Evolutionary conservation across 1,284 basidiomycete genomes (phyloP), one percentile per base, ranked within the genome.

Genomic region (Fomitopsis schrenkii): DNA sequence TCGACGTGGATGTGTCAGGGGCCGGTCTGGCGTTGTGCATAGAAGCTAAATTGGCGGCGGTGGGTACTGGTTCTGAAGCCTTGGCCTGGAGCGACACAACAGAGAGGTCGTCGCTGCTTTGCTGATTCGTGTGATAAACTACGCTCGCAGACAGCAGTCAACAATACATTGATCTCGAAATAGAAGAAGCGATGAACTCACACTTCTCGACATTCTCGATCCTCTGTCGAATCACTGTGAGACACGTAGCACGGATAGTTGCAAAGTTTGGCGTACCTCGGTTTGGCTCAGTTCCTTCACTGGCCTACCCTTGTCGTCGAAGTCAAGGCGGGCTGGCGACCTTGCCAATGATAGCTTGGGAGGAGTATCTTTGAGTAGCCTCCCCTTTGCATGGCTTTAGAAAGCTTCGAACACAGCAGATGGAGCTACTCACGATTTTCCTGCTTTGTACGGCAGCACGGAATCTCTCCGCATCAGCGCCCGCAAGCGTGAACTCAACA

Each of bases 391-490:
- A 1, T 15, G 38, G 12, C 12, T 40, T 15, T 12, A 8, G 12
- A 10, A 10, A 3, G 9, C 14, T 40, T 50, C 28, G 28, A 17
- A 6, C 19, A 3, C 14, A 15, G 41, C 9, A 8, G n/a, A 5
- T 4, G 28, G 1, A n/a, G 22, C 12, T 17, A 26, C 60, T 55
- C 28, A 84, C 84, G 69, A 86, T 66, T 53, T 75, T 75, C 54
- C 83, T 74, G 58, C 70, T 69, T 52, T 74, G 74, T 44, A 84
- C 64, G 12, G 75, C 72, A 40, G 74, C 68, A 62, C 74, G 67
- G 59, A 85, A 83, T 56, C 72, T 74, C n/a, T 70, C 62, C 6
- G 79, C 54, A 33, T 72, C 69, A 22, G 67, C 63, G 40, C 67
- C 68, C 28, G 71, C 64, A 54, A 86, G 65, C 15, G 73, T 60